phyloP scores from a whole-genome alignment of 805 yeast species.

The Zygoascus tannicola region DNA sequence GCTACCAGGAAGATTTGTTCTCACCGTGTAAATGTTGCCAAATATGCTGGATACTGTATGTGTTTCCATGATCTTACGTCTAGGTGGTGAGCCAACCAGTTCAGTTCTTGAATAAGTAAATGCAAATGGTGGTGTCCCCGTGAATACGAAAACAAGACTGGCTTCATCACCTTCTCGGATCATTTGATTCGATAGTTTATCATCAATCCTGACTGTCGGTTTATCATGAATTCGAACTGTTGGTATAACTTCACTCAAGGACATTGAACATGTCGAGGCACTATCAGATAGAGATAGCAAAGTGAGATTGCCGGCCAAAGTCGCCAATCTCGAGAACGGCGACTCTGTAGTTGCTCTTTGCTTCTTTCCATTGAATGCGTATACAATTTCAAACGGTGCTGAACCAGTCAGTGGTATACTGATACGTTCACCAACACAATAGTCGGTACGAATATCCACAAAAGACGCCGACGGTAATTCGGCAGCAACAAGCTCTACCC shows the following conservation, averaged over 20 bases:
- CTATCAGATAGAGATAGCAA: slow-evolving; percentile 67
- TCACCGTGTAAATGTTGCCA: slow-evolving; percentile 57
- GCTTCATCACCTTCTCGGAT: slow-evolving; percentile 94
- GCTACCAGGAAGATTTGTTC: slow-evolving; percentile 82
- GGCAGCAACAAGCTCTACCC: slow-evolving; percentile 51
- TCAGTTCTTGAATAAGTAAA: slow-evolving; percentile 74
- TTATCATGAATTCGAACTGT: slow-evolving; percentile 41
- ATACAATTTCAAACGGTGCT: slow-evolving; percentile 69
- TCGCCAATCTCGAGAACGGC: slow-evolving; percentile 60
- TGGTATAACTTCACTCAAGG: slow-evolving; percentile 24
- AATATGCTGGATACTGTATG: slow-evolving; percentile 49
- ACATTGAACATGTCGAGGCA: slow-evolving; percentile 52
- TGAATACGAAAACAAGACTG: slow-evolving; percentile 70
- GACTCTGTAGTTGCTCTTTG: slow-evolving; percentile 47
- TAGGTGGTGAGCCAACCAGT: slow-evolving; percentile 29
- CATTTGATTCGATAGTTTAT: slow-evolving; percentile 67
- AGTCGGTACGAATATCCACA: slow-evolving; percentile 37
- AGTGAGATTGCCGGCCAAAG: slow-evolving; percentile 67
- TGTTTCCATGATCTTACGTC: slow-evolving; percentile 48
- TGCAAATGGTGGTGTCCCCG: slow-evolving; percentile 86
- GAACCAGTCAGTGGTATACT: slow-evolving; percentile 66
- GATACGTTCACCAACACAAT: slow-evolving; percentile 90
- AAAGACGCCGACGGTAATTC: slow-evolving; percentile 63
- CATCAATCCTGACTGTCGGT: slow-evolving; percentile 55
- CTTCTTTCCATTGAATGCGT: slow-evolving; percentile 55